phyloP scores from a whole-genome alignment of 1,139 yeast genomes.

The Hansenula lynferdii region DNA sequence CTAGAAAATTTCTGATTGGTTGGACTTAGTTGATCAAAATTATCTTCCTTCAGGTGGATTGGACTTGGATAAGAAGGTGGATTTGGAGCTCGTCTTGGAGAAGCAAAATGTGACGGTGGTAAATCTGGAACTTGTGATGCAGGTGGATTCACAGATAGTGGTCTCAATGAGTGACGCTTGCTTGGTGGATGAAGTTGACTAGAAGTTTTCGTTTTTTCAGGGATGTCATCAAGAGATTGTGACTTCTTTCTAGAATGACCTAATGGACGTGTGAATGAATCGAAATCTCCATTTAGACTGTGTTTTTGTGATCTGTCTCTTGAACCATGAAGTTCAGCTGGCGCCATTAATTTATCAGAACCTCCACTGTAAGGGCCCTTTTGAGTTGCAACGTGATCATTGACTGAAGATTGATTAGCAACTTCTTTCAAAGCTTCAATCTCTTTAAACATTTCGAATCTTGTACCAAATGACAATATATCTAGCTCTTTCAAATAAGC shows the following conservation, averaged over 20 bases:
- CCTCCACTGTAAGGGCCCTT: constrained; percentile 2
- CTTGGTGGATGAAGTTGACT: not conserved
- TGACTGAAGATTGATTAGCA: constrained; percentile 11
- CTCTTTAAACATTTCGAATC: constrained; percentile 88
- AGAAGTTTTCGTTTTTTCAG: constrained; percentile 15
- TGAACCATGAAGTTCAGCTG: constrained; percentile 6
- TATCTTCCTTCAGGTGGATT: constrained; percentile 24
- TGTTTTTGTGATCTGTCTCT: constrained; percentile 1
- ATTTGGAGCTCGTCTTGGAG: constrained; percentile 62
- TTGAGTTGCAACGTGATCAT: not conserved
- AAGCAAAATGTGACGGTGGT: constrained; percentile 32
- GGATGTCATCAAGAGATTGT: constrained; percentile 47
- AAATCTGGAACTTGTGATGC: constrained; percentile 18
- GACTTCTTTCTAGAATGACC: constrained; percentile 44
- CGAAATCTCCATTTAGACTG: constrained; percentile 12
- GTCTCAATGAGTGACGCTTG: constrained; percentile 13
- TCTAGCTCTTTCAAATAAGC: constrained; percentile 87
- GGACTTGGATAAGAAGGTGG: constrained; percentile 51
- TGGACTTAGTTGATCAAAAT: constrained; percentile 12
- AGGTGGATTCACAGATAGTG: constrained; percentile 21
- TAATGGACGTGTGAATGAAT: constrained; percentile 20
- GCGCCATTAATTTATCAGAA: not conserved
- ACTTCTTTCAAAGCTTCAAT: constrained; percentile 59
- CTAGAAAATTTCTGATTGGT: constrained; percentile 14
- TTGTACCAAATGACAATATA: constrained; percentile 87